These are phyloP conservation scores for Trametes punicea DNA, from an alignment of 768 basidiomycete species.

Conservation along the genomic window DNA sequence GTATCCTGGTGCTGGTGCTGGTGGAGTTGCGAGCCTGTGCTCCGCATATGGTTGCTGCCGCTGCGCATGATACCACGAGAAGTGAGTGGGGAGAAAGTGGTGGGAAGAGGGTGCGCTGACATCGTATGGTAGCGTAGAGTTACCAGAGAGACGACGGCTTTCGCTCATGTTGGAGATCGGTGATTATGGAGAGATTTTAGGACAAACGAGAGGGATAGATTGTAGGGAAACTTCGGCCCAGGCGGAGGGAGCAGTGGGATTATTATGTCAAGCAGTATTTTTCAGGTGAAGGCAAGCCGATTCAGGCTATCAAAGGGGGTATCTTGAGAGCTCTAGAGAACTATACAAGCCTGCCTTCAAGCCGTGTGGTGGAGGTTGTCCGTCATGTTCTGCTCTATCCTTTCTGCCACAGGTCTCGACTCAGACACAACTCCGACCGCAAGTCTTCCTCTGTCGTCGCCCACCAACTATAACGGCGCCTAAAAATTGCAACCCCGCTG, in stretches of 20 bases:
- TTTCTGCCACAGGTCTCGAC: conserved; percentile 15
- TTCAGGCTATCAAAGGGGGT: conserved; percentile 5
- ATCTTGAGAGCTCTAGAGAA: conserved; percentile 16
- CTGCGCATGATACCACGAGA: conserved; percentile 15
- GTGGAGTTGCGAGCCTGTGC: conserved; percentile 46
- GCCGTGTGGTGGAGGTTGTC: conserved; percentile 13
- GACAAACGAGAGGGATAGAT: conserved; percentile 6
- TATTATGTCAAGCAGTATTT: conserved; percentile 15
- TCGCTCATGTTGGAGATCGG: conserved; percentile 15
- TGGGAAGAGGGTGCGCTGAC: conserved; percentile 30
- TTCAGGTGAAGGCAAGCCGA: background rate
- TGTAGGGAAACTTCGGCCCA: background rate
- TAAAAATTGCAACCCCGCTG: background rate
- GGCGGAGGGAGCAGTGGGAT: background rate
- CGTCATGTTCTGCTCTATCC: conserved; percentile 9
- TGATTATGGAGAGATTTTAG: conserved; percentile 11
- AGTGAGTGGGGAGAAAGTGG: conserved; percentile 13
- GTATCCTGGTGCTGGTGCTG: conserved; percentile 42
- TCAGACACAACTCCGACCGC: conserved; percentile 1
- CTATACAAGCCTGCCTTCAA: conserved; percentile 8
- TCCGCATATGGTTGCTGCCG: conserved; percentile 20
- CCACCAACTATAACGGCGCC: background rate
- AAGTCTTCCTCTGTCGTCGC: background rate
- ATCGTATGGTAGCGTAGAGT: conserved; percentile 34
- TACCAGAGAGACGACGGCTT: conserved; percentile 14